Evolutionary conservation across 106 monocot species (phyloP).

Genomic region (Acorus calamus): DNA sequence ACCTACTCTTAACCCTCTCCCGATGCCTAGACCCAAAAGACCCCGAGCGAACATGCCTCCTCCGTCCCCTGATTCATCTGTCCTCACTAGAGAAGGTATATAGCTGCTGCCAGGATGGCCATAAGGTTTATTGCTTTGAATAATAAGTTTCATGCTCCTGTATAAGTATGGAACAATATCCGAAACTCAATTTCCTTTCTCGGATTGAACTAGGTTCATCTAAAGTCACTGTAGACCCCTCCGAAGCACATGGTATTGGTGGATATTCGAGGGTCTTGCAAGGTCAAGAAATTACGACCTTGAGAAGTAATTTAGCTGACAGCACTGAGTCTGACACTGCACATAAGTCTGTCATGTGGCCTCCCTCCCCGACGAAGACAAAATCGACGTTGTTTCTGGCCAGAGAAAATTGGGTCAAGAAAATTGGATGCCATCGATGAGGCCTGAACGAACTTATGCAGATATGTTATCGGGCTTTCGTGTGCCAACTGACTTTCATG

Average conservation of each 20-base stretch:
- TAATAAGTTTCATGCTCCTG: neutral
- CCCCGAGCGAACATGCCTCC: neutral
- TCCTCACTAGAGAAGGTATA: neutral
- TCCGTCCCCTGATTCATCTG: neutral
- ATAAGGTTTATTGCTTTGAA: too few relatives aligned
- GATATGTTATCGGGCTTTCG: conserved; percentile 27
- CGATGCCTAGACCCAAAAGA: neutral
- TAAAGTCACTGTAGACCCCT: conserved; percentile 20
- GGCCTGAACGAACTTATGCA: conserved; percentile 26
- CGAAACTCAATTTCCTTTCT: neutral
- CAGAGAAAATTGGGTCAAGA: conserved; percentile 25
- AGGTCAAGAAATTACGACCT: conserved; percentile 29
- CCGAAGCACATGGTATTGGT: conserved; percentile 20
- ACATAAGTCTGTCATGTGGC: conserved; percentile 27
- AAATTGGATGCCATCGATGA: conserved; percentile 30
- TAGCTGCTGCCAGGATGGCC: too few relatives aligned
- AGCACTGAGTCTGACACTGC: conserved; percentile 24
- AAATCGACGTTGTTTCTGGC: conserved; percentile 8
- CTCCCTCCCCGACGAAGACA: conserved; percentile 22
- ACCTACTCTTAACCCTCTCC: neutral
- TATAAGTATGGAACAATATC: neutral
- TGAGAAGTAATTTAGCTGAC: conserved; percentile 29
- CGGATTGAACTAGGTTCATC: conserved; percentile 9
- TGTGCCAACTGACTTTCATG: conserved; percentile 15
- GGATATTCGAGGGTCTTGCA: conserved; percentile 21